Conservation (phyloP, 2,329 filamentous ascomycete genomes). For the Huntiella bhutanensis region DNA sequence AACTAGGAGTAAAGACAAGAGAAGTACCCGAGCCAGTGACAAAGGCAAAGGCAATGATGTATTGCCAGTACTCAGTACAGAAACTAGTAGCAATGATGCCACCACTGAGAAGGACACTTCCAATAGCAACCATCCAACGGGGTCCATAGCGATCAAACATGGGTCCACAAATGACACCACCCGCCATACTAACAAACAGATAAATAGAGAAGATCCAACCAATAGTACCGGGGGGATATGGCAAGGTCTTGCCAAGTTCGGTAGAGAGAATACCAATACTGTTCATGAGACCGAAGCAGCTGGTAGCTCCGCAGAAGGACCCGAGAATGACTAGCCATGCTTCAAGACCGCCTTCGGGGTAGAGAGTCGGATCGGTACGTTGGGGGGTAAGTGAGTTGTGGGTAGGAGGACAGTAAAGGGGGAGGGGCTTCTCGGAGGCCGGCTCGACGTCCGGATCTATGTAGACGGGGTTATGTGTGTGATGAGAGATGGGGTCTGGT, state of each 20-base stretch:
- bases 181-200: constrained; percentile 63
- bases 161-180: constrained; percentile 65
- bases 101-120: constrained; percentile 40
- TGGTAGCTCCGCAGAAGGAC: constrained; percentile 51
- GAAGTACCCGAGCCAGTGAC: constrained; percentile 54
- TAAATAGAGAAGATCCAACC: constrained; percentile 82
- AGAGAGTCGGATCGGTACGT: constrained; percentile 9
- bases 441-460: constrained; percentile 4
- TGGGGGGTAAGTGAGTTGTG: constrained; percentile 9
- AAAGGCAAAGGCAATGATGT: constrained; percentile 58
- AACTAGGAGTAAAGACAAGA: constrained; percentile 58
- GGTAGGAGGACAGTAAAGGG: not conserved
- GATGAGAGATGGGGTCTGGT: not conserved
- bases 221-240: constrained; percentile 47
- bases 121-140: constrained; percentile 42
- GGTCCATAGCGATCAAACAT: constrained; percentile 64
- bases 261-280: constrained; percentile 59
- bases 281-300: constrained; percentile 55
- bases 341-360: constrained; percentile 44
- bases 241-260: constrained; percentile 57
- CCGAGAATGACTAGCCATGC: constrained; percentile 67
- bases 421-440: not conserved
- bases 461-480: not conserved
- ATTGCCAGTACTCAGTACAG: constrained; percentile 59
- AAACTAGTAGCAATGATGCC: constrained; percentile 50